These are phyloP conservation scores for Neofusicoccum ribis DNA, from an alignment of 2,329 filamentous ascomycete genomes.

Conservation along the genomic window DNA sequence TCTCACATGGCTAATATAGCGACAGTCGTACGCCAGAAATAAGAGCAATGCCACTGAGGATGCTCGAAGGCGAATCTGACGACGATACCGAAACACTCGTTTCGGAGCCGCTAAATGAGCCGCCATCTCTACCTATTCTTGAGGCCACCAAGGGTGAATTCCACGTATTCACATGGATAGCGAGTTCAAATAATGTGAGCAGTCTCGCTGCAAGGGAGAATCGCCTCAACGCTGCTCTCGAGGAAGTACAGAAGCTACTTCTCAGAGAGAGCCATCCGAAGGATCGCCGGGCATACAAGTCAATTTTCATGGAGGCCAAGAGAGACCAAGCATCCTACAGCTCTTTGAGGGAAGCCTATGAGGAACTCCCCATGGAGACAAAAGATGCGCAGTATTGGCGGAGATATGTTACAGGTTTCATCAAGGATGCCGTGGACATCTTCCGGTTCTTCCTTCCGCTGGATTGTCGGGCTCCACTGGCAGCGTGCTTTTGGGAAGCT, in stretches of 20 bases:
- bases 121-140: neutral
- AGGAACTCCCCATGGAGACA: neutral
- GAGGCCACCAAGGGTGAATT: neutral
- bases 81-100: neutral
- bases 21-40: too few species aligned
- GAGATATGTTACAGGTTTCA: neutral
- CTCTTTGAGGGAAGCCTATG: neutral
- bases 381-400: neutral
- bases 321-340: neutral
- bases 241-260: slow-evolving; percentile 6
- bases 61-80: neutral
- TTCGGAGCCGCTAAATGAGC: neutral
- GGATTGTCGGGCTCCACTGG: neutral
- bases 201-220: neutral
- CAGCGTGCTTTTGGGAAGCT: neutral
- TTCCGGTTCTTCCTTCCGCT: slow-evolving; percentile 3
- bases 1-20: too few species aligned
- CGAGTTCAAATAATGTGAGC: neutral
- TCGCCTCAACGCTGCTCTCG: neutral
- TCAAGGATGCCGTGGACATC: neutral
- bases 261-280: neutral
- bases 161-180: neutral
- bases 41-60: too few species aligned
- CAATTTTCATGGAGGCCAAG: neutral
- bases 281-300: slow-evolving; percentile 3